Evolutionary conservation across 306 rosid genomes (phyloP), one percentile per base, ranked within the genome.

Genomic region (Prunus salicina): DNA sequence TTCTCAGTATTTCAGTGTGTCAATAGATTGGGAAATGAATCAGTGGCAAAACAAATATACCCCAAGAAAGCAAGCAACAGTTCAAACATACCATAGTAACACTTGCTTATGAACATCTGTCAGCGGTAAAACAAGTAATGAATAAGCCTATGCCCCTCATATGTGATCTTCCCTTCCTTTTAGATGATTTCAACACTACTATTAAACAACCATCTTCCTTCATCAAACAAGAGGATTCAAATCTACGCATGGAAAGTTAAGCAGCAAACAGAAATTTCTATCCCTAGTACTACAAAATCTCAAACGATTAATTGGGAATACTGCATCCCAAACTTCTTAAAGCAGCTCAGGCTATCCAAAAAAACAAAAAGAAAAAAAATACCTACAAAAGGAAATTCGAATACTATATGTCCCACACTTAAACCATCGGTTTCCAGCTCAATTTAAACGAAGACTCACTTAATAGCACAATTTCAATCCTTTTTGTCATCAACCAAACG

Each of bases 41-140:
- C 15, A 64, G n/a, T 32, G 51, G 63, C 12, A 25, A 75, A 60
- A 28, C 64, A 73, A 14, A 7, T 25, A 61, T 22, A 10, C 12
- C 65, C 47, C 69, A 27, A 10, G n/a, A 65, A 50, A 57, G 53
- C 56, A 50, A 57, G 64, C 66, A 66, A 75, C 53, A 67, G 47
- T 27, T 41, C 41, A 73, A 47, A 64, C 19, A 70, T 15, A 64
- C 38, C 30, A 20, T 8, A 67, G 60, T 46, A 38, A 72, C 25
- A 68, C 53, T 22, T 28, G 20, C 32, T 41, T 14, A 45, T 51
- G 43, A 8, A 43, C 12, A 5, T 55, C 4, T 3, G 13, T 24
- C 22, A 2, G 43, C 22, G 0, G 69, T 43, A 16, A 55, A 64
- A 45, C 64, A 34, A 38, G 56, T 38, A 58, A 34, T 8, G 64